phyloP scores from a whole-genome alignment of 2,329 filamentous ascomycete species.

The Diaporthe sp. region DNA sequence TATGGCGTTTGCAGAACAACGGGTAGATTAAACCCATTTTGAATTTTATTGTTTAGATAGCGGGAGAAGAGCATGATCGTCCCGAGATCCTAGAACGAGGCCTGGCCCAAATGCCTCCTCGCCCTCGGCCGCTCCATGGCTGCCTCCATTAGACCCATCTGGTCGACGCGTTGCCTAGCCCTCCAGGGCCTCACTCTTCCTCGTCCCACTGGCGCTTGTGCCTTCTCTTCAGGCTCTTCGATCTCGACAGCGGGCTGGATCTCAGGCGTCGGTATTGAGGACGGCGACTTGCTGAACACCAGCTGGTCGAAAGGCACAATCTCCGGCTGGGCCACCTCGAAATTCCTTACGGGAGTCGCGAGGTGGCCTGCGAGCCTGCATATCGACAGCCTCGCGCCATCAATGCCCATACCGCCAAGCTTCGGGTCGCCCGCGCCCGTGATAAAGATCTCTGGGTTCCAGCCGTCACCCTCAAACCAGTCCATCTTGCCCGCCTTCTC shows the following conservation, averaged over 20 bases:
- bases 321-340: conserved; percentile 36
- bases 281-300: conserved; percentile 43
- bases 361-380: conserved; percentile 52
- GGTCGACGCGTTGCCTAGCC: conserved; percentile 14
- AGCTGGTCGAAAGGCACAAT: conserved; percentile 55
- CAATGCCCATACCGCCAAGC: conserved; percentile 49
- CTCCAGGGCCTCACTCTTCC: conserved; percentile 1
- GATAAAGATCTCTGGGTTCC: conserved; percentile 51
- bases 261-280: conserved; percentile 15
- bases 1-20: background rate
- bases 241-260: conserved; percentile 40
- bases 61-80: background rate
- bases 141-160: conserved; percentile 36
- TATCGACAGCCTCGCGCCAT: conserved; percentile 52
- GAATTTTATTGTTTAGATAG: background rate
- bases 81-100: conserved; percentile 30
- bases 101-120: conserved; percentile 27
- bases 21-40: background rate
- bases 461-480: conserved; percentile 49
- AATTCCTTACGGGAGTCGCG: conserved; percentile 42
- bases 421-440: conserved; percentile 53
- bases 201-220: conserved; percentile 14
- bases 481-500: conserved; percentile 46
- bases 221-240: conserved; percentile 40
- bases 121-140: conserved; percentile 22